phyloP scores from a whole-genome alignment of 208 protist species.

The Trypanosoma scelopori region DNA sequence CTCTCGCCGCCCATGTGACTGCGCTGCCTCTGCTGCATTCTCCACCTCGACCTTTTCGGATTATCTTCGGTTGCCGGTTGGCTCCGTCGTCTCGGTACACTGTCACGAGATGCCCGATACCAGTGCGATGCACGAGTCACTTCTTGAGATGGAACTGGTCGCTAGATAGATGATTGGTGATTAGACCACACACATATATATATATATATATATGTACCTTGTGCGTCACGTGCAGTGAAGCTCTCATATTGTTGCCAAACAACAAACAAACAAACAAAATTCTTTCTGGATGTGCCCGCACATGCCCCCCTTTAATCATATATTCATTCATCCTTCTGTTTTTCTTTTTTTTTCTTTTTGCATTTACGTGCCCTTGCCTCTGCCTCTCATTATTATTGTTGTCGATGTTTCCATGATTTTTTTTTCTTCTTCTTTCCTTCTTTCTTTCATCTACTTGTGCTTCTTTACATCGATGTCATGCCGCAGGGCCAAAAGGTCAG shows the following conservation, averaged over 20 bases:
- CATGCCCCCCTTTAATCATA: too few species aligned
- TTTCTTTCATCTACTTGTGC: slow-evolving; percentile 11
- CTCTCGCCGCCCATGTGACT: slow-evolving; percentile 18
- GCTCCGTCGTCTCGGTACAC: slow-evolving; percentile 41
- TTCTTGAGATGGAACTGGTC: slow-evolving; percentile 59
- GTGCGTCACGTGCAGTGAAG: too few species aligned
- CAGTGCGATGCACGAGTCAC: slow-evolving; percentile 38
- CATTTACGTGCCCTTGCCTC: background rate
- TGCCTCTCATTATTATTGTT: background rate
- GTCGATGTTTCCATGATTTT: background rate
- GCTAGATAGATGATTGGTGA: slow-evolving; percentile 8
- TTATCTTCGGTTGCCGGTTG: slow-evolving; percentile 44
- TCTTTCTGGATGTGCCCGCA: too few species aligned
- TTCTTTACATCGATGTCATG: slow-evolving; percentile 11
- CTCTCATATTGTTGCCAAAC: too few species aligned
- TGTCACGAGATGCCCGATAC: slow-evolving; percentile 35
- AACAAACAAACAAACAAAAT: too few species aligned
- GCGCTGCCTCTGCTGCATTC: slow-evolving; percentile 39
- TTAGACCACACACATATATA: too few species aligned
- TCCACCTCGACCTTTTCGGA: slow-evolving; percentile 46
- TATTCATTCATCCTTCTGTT: slow-evolving; percentile 7
- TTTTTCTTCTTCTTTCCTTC: background rate
- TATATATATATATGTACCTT: too few species aligned
- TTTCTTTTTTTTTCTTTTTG: slow-evolving; percentile 8
- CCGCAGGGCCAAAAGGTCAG: slow-evolving; percentile 13